Base-by-base conservation (phyloP, 2,329 filamentous ascomycete genomes). In the Coleophoma crateriformis region DNA sequence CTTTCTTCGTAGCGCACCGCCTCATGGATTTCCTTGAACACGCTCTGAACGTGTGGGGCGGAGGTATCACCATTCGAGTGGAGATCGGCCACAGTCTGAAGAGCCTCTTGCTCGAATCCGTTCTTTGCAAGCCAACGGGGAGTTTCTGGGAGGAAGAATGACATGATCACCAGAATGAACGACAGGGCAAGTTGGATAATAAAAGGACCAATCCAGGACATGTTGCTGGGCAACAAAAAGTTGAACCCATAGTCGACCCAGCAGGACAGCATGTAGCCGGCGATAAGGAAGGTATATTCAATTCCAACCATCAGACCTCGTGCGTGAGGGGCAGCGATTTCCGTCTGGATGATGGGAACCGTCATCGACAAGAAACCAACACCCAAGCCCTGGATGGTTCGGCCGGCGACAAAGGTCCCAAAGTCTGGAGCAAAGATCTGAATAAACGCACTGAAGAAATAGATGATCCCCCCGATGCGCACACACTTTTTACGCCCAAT, bases 361-460 rank as follows among this genome's bases (percentile, higher is more conserved):
- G 39, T 42, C 39, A 42, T 33, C 72, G 74, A 20, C 68, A 74
- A 15, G 49, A 52, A 61, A 54, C 83, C 83, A 46, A 86, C 81
- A 46, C 77, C 76, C 39, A 86, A 64, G 50, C 84, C 83, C 56
- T 82, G 84, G 61, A 87, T 73, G 55, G 84, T 69, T 42, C 77
- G 73, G 10, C 76, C 76, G 17, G 69, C 74, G 41, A 78, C 72
- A 8, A 84, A 61, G 45, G 77, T 72, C 10, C 66, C 74, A 37
- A 85, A 19, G 20, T 42, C 20, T 2, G 39, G 39, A 17, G 39
- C 39, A 12, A 68, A 68, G 7, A 63, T 63, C 40, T 68, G 66
- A n/a, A 68, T 64, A 39, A 67, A 68, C 3, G 66, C 61, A 14
- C 60, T 65, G 55, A 64, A 61, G 49, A 68, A 67, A 55, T 67